Conservation (phyloP, 2,329 filamentous ascomycete genomes). For the Furcasterigmium furcatum region DNA sequence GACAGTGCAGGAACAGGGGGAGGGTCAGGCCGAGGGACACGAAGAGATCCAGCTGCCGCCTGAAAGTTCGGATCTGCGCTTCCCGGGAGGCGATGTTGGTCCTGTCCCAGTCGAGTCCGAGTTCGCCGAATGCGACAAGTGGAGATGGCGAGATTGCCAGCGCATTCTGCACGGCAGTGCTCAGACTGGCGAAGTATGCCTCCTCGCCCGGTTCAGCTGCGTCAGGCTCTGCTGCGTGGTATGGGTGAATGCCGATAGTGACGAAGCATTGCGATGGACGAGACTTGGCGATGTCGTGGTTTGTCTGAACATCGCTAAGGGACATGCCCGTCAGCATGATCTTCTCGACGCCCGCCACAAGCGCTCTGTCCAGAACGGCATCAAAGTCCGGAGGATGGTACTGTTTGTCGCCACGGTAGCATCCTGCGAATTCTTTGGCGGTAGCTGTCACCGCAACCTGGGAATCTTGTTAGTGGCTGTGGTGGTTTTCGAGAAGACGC, state of each 20-base stretch:
- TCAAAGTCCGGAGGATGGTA: slow-evolving; percentile 42
- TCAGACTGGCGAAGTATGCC: slow-evolving; percentile 19
- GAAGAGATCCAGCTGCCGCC: slow-evolving; percentile 35
- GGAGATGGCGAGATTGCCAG: slow-evolving; percentile 19
- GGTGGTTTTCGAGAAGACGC: background rate
- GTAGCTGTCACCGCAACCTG: slow-evolving; percentile 34
- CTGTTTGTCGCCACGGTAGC: slow-evolving; percentile 42
- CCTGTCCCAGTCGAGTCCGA: slow-evolving; percentile 48
- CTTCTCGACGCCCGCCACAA: slow-evolving; percentile 35
- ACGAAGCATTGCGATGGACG: slow-evolving; percentile 31
- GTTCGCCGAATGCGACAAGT: slow-evolving; percentile 43
- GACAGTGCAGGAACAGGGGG: slow-evolving; percentile 37
- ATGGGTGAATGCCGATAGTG: slow-evolving; percentile 48
- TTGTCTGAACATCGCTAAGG: slow-evolving; percentile 21
- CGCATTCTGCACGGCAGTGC: slow-evolving; percentile 15
- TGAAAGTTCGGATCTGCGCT: slow-evolving; percentile 34
- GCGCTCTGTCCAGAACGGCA: slow-evolving; percentile 35
- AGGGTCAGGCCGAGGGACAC: slow-evolving; percentile 24
- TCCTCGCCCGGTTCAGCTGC: slow-evolving; percentile 16
- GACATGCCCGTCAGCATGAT: slow-evolving; percentile 37
- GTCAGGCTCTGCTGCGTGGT: slow-evolving; percentile 42
- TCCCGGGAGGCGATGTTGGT: slow-evolving; percentile 37
- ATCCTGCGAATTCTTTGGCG: slow-evolving; percentile 42
- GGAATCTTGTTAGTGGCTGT: background rate
- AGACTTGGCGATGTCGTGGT: slow-evolving; percentile 21